phyloP scores from a whole-genome alignment of 1,284 basidiomycete species.

The Caloboletus firmus region DNA sequence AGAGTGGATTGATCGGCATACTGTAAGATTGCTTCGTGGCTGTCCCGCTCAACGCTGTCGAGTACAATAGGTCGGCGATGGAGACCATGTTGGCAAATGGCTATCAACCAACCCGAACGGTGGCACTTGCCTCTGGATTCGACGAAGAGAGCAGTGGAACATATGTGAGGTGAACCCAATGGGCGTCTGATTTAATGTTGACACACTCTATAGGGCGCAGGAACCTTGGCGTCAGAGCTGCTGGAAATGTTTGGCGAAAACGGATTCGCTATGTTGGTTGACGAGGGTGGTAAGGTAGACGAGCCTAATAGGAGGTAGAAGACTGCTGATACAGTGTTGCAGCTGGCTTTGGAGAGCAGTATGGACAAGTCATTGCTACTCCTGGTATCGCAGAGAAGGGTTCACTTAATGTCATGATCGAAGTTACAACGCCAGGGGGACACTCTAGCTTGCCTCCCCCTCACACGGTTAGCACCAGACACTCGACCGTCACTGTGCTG shows the following conservation, averaged over 20 bases:
- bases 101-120: conserved; percentile 47
- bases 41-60: not conserved
- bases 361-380: conserved; percentile 40
- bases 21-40: conserved; percentile 28
- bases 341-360: conserved; percentile 31
- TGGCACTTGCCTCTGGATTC: conserved; percentile 61
- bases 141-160: conserved; percentile 64
- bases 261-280: conserved; percentile 53
- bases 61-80: conserved; percentile 29
- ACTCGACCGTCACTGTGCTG: not conserved
- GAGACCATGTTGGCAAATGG: conserved; percentile 48
- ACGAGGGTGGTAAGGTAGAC: conserved; percentile 41
- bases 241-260: conserved; percentile 51
- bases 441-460: conserved; percentile 56
- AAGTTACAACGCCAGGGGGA: conserved; percentile 53
- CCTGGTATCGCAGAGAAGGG: conserved; percentile 63
- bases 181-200: not conserved
- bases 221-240: conserved; percentile 36
- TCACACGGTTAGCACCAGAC: conserved; percentile 34
- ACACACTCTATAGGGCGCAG: conserved; percentile 26
- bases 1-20: conserved; percentile 49
- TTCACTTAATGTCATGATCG: conserved; percentile 46
- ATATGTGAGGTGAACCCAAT: conserved; percentile 30
- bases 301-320: not conserved
- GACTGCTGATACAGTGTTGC: conserved; percentile 30